A percentile compares a stretch with the other conserved stretches of the same genome.
These are phyloP conservation scores for Priceomyces castillae DNA, from an alignment of 805 yeast species.

Conservation along the genomic window DNA sequence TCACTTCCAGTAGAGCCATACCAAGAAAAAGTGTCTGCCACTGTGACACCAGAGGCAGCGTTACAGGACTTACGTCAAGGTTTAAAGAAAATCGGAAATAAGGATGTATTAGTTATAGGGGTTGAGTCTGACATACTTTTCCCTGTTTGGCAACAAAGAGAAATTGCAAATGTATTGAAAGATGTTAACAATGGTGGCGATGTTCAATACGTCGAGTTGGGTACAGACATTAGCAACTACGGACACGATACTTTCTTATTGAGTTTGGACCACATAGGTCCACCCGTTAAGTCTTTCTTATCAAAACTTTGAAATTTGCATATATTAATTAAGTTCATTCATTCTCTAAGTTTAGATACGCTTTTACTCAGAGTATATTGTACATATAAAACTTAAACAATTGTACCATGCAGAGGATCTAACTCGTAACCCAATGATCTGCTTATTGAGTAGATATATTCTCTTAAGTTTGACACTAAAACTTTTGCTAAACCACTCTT, in stretches of 20 bases:
- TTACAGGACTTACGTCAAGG: conserved; percentile 64
- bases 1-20: conserved; percentile 52
- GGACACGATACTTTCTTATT: conserved; percentile 92
- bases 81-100: conserved; percentile 56
- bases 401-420: conserved; percentile 54
- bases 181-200: conserved; percentile 24
- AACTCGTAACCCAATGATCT: conserved; percentile 63
- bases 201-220: conserved; percentile 67
- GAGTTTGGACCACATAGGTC: conserved; percentile 76
- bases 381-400: conserved; percentile 26
- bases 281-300: conserved; percentile 66
- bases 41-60: conserved; percentile 54
- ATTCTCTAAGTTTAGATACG: background rate
- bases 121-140: conserved; percentile 91
- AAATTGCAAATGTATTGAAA: conserved; percentile 61
- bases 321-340: background rate
- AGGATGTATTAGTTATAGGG: conserved; percentile 75
- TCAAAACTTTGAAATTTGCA: background rate
- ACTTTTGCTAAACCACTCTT: conserved; percentile 65
- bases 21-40: conserved; percentile 45
- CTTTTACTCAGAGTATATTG: conserved; percentile 2
- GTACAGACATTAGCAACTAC: conserved; percentile 71
- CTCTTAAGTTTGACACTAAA: conserved; percentile 53
- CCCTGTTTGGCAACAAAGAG: conserved; percentile 94
- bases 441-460: conserved; percentile 43